Evolutionary conservation across 768 basidiomycete genomes (phyloP).

Genomic region (Termitomyces sp.): DNA sequence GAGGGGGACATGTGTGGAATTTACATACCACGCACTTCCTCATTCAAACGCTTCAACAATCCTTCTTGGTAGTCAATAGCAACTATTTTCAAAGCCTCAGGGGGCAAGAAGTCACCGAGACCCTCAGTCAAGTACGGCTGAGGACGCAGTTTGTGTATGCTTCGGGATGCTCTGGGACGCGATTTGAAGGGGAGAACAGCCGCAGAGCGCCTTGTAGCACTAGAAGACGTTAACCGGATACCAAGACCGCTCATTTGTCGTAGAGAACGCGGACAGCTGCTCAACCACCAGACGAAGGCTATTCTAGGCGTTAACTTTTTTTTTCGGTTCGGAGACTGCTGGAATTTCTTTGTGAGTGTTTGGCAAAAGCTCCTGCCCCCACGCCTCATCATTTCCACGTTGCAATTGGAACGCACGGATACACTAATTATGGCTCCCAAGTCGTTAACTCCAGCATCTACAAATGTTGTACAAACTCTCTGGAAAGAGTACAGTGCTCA

Average conservation of each 20-base stretch:
- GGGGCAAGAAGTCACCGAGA: conserved; percentile 73
- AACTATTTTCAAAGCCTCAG: conserved; percentile 62
- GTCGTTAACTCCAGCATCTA: conserved; percentile 22
- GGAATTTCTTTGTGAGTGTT: conserved; percentile 21
- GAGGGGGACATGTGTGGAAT: neutral
- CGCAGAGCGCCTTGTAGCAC: conserved; percentile 11
- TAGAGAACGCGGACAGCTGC: conserved; percentile 2
- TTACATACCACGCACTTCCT: conserved; percentile 64
- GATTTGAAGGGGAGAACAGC: conserved; percentile 17
- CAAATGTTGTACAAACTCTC: conserved; percentile 47
- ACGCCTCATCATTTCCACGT: conserved; percentile 26
- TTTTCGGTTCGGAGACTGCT: neutral
- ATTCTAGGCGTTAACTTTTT: conserved; percentile 8
- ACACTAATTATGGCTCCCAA: conserved; percentile 29
- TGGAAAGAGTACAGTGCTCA: conserved; percentile 73
- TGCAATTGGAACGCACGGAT: conserved; percentile 11
- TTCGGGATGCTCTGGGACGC: conserved; percentile 22
- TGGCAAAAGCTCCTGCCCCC: conserved; percentile 22
- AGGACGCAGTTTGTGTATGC: conserved; percentile 44
- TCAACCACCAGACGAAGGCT: conserved; percentile 3
- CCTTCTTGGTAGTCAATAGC: conserved; percentile 86
- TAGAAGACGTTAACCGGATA: conserved; percentile 23
- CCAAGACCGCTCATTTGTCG: conserved; percentile 21
- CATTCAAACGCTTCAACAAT: conserved; percentile 69
- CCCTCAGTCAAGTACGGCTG: conserved; percentile 67